Conservation (phyloP, 495 filamentous ascomycete species). For the Cercophora sp. region DNA sequence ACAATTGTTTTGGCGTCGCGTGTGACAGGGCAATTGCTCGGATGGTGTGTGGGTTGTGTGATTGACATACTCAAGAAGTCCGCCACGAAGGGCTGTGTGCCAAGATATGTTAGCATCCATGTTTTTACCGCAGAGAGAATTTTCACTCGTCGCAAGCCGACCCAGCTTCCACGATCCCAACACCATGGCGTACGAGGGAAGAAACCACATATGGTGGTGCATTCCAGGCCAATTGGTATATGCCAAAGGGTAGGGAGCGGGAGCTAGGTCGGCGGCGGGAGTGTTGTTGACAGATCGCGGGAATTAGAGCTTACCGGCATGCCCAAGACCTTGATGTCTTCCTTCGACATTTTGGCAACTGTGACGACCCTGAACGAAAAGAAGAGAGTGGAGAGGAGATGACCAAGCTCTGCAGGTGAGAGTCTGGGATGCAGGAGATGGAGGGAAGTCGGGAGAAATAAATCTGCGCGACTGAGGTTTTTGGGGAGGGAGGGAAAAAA, state of each 20-base stretch:
- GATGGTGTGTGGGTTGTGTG: background rate
- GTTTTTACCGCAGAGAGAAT: background rate
- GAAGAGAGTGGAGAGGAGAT: conserved; percentile 43
- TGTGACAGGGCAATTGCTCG: background rate
- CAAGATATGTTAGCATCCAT: conserved; percentile 21
- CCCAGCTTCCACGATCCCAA: conserved; percentile 3
- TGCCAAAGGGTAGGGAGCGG: too few species aligned
- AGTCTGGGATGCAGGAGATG: conserved; percentile 32
- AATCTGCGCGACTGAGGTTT: conserved; percentile 38
- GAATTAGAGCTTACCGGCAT: conserved; percentile 69
- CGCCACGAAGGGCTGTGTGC: conserved; percentile 66
- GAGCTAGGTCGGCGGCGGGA: too few species aligned
- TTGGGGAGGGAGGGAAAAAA: conserved; percentile 31
- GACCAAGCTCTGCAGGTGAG: conserved; percentile 33
- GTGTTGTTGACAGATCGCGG: conserved; percentile 25
- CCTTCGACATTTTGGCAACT: conserved; percentile 59
- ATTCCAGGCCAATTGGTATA: conserved; percentile 26
- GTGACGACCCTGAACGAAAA: conserved; percentile 40
- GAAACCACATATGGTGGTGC: conserved; percentile 4
- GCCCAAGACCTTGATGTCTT: conserved; percentile 62
- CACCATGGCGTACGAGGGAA: conserved; percentile 5
- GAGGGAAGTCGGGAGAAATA: conserved; percentile 35
- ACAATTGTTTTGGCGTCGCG: conserved; percentile 4
- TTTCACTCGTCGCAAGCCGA: background rate
- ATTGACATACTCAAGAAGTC: conserved; percentile 94